Conservation (phyloP, 768 basidiomycete species). For the Termitomyces sp. region DNA sequence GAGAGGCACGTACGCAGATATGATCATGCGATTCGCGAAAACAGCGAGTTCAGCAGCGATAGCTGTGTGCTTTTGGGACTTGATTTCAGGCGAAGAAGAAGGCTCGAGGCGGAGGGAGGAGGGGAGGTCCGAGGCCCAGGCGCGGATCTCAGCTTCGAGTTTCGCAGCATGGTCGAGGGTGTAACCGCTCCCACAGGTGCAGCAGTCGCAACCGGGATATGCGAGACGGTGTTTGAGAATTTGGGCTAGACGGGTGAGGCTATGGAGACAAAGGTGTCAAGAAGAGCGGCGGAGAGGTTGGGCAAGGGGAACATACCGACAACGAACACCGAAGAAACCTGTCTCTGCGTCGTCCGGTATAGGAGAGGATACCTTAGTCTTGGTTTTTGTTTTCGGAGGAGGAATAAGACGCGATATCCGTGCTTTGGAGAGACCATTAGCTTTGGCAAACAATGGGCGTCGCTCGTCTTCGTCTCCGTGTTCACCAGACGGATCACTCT, state of each 20-base stretch:
- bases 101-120: slow-evolving; percentile 38
- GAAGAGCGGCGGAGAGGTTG: not conserved
- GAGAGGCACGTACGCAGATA: slow-evolving; percentile 71
- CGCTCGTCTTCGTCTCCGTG: slow-evolving; percentile 2
- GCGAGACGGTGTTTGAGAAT: slow-evolving; percentile 52
- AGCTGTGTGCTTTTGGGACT: slow-evolving; percentile 50
- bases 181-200: slow-evolving; percentile 38
- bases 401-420: not conserved
- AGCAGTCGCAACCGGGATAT: slow-evolving; percentile 27
- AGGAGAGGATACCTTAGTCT: not conserved
- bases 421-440: not conserved
- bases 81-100: slow-evolving; percentile 26
- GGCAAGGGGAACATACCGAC: slow-evolving; percentile 46
- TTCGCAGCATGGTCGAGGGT: slow-evolving; percentile 62
- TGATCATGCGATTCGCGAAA: slow-evolving; percentile 56
- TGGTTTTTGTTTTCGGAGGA: slow-evolving; percentile 5
- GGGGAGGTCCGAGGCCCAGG: slow-evolving; percentile 55
- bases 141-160: slow-evolving; percentile 55
- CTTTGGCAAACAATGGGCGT: not conserved
- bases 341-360: slow-evolving; percentile 2
- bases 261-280: slow-evolving; percentile 22
- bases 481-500: not conserved
- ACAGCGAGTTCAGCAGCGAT: slow-evolving; percentile 46
- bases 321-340: slow-evolving; percentile 53
- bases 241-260: slow-evolving; percentile 64